Evolutionary conservation across 495 filamentous ascomycete species (phyloP), one percentile per base, ranked within the genome.

Genomic region (Zalerion maritima): DNA sequence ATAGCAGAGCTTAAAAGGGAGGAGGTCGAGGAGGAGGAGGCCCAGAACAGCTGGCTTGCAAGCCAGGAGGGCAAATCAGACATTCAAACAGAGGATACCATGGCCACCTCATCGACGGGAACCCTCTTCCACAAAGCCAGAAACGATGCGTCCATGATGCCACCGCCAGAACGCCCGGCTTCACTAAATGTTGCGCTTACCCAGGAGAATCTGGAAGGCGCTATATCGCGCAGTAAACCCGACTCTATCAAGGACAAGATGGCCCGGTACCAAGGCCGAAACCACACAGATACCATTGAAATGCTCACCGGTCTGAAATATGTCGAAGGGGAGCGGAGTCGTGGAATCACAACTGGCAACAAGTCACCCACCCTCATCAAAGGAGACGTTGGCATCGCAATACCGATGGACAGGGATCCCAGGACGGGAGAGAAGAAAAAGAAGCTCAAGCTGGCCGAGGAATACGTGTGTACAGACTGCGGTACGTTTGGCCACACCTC

Each of bases 401-500:
- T 87, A 17, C 71, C 80, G 0, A 45, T 73, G 26, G 85, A 92
- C 26, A 73, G 81, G 38, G 77, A 73, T 40, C 67, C 52, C 6
- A 63, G 60, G 23, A 73, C 71, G 15, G 71, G 64, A 1, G 85
- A 92, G 32, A 81, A 92, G 45, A 75, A 73, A 54, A 89, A 92
- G 57, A 86, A 92, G 46, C 54, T 83, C 20, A 94, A 93, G 56
- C 59, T 84, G 28, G 73, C 78, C 4, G 86, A 91, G 40, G 89
- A 96, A 58, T 94, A 96, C 50, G 81, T 92, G 18, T 97, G 89
- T 51, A 82, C 81, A 8, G 89, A 96, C 52, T 97, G 89, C 57
- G 89, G 87, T 54, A 52, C 24, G 55, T 52, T 23, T 8, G 52
- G 11, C 27, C 26, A 3, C 10, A 14, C 24, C 2, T 14, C 20